These are phyloP conservation scores for Actinidia arguta DNA, from an alignment of 179 eudicot species.

Conservation along the genomic window DNA sequence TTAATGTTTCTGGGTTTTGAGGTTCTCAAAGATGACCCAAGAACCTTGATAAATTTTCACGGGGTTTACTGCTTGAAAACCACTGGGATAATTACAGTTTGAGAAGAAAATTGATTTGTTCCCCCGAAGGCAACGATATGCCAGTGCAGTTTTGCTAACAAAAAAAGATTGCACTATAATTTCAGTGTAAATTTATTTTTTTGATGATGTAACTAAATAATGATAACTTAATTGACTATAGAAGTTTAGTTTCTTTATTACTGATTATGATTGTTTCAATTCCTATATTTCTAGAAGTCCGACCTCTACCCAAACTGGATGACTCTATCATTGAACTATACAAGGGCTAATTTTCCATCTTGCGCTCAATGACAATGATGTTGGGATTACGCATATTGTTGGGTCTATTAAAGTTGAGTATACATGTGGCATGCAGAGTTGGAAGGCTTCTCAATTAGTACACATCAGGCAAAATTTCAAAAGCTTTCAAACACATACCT, in stretches of 20 bases:
- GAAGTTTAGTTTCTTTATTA: not conserved
- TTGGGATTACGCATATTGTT: not conserved
- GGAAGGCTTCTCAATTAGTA: constrained; percentile 75
- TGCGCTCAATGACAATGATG: not conserved
- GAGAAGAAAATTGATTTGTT: not conserved
- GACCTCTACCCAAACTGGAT: constrained; percentile 65
- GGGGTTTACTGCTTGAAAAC: not conserved
- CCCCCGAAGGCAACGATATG: not conserved
- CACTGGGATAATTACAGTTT: not conserved
- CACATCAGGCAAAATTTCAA: constrained; percentile 84
- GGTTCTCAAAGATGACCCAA: not conserved
- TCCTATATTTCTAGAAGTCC: constrained; percentile 41
- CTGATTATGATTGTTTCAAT: constrained; percentile 8
- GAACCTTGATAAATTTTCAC: not conserved
- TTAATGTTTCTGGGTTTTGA: not conserved
- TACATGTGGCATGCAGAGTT: constrained; percentile 53
- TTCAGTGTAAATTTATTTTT: not conserved
- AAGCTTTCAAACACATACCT: constrained; percentile 82
- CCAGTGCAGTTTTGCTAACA: too few relatives aligned
- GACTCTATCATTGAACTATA: constrained; percentile 68
- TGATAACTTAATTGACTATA: not conserved
- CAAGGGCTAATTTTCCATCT: constrained; percentile 62
- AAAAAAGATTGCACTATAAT: too few relatives aligned
- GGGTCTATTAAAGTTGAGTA: not conserved
- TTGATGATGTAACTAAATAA: not conserved